These are phyloP conservation scores for Tolypocladium endophyticum DNA, from an alignment of 2,329 filamentous ascomycete genomes.

Conservation along the genomic window DNA sequence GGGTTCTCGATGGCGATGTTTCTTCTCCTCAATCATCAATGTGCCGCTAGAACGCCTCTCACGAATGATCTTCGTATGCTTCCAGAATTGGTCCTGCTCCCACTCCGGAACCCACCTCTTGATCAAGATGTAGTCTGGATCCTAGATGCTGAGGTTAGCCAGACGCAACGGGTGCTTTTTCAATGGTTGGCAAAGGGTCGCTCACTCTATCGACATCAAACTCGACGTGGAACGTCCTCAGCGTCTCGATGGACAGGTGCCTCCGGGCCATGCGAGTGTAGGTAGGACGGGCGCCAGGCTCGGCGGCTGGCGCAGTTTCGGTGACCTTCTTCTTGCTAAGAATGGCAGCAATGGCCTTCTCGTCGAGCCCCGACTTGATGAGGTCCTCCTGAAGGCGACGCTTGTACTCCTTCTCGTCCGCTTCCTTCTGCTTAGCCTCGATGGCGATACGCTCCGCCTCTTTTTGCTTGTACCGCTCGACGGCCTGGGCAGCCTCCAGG, in stretches of 20 bases:
- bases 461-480: slow-evolving; percentile 40
- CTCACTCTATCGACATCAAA: slow-evolving; percentile 47
- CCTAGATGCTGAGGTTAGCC: slow-evolving; percentile 31
- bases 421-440: slow-evolving; percentile 36
- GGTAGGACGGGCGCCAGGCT: slow-evolving; percentile 31
- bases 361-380: slow-evolving; percentile 45
- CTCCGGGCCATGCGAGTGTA: slow-evolving; percentile 54
- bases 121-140: slow-evolving; percentile 62
- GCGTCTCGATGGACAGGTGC: slow-evolving; percentile 52
- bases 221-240: slow-evolving; percentile 44
- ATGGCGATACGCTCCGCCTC: slow-evolving; percentile 35
- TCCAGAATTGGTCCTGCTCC: slow-evolving; percentile 62
- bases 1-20: slow-evolving; percentile 29
- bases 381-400: slow-evolving; percentile 47
- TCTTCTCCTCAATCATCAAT: slow-evolving; percentile 36
- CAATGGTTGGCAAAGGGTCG: neutral
- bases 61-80: slow-evolving; percentile 57
- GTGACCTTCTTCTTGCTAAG: slow-evolving; percentile 43
- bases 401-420: slow-evolving; percentile 43
- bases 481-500: slow-evolving; percentile 34
- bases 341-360: slow-evolving; percentile 48
- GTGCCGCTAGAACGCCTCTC: slow-evolving; percentile 36
- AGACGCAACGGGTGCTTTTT: neutral
- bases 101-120: slow-evolving; percentile 62
- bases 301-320: slow-evolving; percentile 14